Base-by-base conservation (phyloP, 805 yeast genomes). In the Lachancea thermotolerans region DNA sequence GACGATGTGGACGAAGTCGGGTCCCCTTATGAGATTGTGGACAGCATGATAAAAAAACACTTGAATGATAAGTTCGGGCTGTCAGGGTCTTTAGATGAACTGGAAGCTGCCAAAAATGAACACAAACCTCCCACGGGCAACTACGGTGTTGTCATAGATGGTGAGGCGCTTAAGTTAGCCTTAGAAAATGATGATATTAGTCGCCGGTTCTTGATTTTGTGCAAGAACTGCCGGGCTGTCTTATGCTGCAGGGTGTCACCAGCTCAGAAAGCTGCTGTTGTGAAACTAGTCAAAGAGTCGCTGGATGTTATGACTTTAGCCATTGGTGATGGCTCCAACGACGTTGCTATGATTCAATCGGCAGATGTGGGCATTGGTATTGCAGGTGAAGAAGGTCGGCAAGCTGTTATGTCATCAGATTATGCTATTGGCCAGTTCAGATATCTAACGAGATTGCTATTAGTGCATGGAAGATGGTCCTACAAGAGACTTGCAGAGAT, bases 351-450 rank as follows among this genome's bases (percentile, higher is more conserved):
- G 95, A 85, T 85, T 53, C 95, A 85, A 64, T 81, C 89, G 27
- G 93, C 95, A 1, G 82, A 85, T 65, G 82, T 85, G 38, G 95
- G 95, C 57, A 85, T 85, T 45, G 95, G 95, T 68, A 85, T 85
- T 59, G 90, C 90, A 2, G 95, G 95, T 67, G 93, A 85, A 69
- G 95, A 85, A 70, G 95, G 95, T 59, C 71, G 93, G 49, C 93
- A 85, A 65, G 93, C 93, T 15, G 93, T 78, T 4, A 85, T 85
- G 95, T 81, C 89, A 21, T 81, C 91, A 1, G 95, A 85, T 68
- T 85, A 83, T 65, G 95, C 91, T 16, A 67, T 85, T 57, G 93
- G 91, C 18, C 95, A 85, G 61, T 85, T 85, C 64, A 74, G 93
- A 57, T 85, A 73, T 56, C 64, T 85, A 49, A 71, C 82, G 0